Percentiles rank a stretch among this genome's conserved stretches.
Conservation (phyloP, 768 basidiomycete species). For the Suillus paluster region DNA sequence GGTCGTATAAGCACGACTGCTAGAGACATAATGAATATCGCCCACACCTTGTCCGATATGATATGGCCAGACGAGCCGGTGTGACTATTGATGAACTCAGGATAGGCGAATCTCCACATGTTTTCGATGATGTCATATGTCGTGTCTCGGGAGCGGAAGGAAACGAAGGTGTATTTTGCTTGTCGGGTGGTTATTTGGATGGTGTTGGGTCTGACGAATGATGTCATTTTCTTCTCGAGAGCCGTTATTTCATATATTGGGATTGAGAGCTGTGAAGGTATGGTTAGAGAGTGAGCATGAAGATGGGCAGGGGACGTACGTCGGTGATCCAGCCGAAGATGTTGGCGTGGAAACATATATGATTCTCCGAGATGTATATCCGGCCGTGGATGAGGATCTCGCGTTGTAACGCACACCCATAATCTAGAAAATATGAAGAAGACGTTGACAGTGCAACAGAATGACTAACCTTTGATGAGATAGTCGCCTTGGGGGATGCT, state of each 20-base stretch:
- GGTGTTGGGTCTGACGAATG: slow-evolving; percentile 95
- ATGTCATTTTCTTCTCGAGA: slow-evolving; percentile 97
- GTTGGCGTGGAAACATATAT: slow-evolving; percentile 99
- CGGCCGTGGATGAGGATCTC: slow-evolving; percentile 97
- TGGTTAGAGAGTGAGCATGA: slow-evolving; percentile 13
- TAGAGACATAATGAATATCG: too few relatives aligned
- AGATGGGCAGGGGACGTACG: slow-evolving; percentile 52
- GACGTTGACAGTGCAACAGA: slow-evolving; percentile 12
- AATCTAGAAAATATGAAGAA: slow-evolving; percentile 60
- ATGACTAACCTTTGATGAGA: slow-evolving; percentile 87
- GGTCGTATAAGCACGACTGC: too few relatives aligned
- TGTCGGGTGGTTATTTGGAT: slow-evolving; percentile 86
- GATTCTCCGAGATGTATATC: slow-evolving; percentile 97
- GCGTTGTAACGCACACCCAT: slow-evolving; percentile 94
- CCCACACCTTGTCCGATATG: slow-evolving; percentile 6
- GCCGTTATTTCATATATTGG: slow-evolving; percentile 85
- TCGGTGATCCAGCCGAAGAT: slow-evolving; percentile 99
- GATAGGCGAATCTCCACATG: slow-evolving; percentile 91
- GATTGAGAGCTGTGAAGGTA: slow-evolving; percentile 66
- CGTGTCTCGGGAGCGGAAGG: slow-evolving; percentile 94
- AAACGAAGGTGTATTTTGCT: slow-evolving; percentile 91
- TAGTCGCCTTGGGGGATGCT: slow-evolving; percentile 94
- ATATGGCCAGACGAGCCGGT: slow-evolving; percentile 23
- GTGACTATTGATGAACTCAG: slow-evolving; percentile 48
- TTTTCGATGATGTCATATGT: slow-evolving; percentile 95